Evolutionary conservation across 352 stramenopile species (phyloP), one percentile per base, ranked within the genome.

Genomic region (Globisporangium paroecandrum): DNA sequence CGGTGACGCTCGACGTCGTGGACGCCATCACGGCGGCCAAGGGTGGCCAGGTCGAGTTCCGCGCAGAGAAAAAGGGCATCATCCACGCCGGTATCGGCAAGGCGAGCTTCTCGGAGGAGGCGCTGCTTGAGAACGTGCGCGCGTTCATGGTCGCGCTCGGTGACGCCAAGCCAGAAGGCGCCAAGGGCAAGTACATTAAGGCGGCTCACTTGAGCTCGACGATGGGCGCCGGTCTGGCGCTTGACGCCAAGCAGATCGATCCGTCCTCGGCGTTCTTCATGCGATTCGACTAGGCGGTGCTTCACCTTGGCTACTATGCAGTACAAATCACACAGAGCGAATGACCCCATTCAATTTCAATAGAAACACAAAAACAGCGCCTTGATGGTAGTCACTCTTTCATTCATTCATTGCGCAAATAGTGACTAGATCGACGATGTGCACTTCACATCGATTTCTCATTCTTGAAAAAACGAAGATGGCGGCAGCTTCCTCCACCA

Each of bases 161-260:
- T 51, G 89, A 97, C 62, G 87, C 88, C 71, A 98, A 98, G 78
- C 93, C 93, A 15, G 91, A 97, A 56, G 91, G 89, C 20, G 90
- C 91, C 67, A 98, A 98, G 83, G 93, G 93, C 72, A 97, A 96
- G 71, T 98, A 98, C 83, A 96, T 98, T 68, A 96, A 89, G 80
- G 85, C 83, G 53, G 85, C 81, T 62, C 88, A 95, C 74, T 51
- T 95, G 76, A 95, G 88, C 81, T 92, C 84, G 55, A 90, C 88
- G 38, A 95, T 95, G 88, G 88, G 88, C n/a, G 69, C 77, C 13
- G 87, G 88, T 56, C 82, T 92, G 67, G 74, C 78, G 58, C 79
- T 95, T 65, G 88, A 95, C 68, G 81, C 86, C 68, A 94, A 94
- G 78, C 90, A 89, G 69, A 71, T 95, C 71, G 88, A 95, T 69